These are phyloP conservation scores for Prorocentrum cordatum DNA, from an alignment of 169 alveolate genomes.

Conservation along the genomic window DNA sequence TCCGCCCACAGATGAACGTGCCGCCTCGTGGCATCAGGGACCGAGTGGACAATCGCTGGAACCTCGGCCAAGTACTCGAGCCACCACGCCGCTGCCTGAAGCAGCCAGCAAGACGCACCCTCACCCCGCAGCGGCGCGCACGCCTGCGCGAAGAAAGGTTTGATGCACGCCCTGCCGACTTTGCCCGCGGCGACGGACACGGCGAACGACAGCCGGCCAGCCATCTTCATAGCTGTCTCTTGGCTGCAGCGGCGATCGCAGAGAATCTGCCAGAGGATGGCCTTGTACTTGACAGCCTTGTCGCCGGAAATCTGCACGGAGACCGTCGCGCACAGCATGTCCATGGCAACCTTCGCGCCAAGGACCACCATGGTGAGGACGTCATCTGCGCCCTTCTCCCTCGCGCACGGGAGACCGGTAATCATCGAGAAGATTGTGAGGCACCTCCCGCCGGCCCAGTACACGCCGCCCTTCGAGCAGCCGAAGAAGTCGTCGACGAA, in stretches of 20 bases:
- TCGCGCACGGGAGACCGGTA: not conserved
- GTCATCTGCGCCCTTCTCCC: not conserved
- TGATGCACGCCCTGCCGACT: constrained; percentile 14
- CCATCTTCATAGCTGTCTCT: constrained; percentile 4
- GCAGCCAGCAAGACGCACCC: not conserved
- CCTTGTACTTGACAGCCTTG: not conserved
- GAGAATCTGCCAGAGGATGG: not conserved
- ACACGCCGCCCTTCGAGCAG: not conserved
- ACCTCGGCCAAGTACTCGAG: not conserved
- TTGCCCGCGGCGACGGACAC: not conserved
- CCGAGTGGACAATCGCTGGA: not conserved
- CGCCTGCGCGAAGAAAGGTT: constrained; percentile 21
- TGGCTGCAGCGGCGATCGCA: not conserved
- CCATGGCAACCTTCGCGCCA: not conserved
- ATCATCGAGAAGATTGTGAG: not conserved
- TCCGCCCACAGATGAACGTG: not conserved
- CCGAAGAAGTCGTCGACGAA: constrained; percentile 26
- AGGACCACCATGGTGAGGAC: not conserved
- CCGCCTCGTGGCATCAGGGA: not conserved
- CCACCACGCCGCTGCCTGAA: not conserved
- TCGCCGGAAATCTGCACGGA: not conserved
- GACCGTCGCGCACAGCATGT: not conserved
- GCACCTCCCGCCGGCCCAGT: not conserved
- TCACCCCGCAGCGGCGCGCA: not conserved
- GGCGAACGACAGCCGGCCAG: constrained; percentile 26